Conservation (phyloP, 768 basidiomycete genomes). For the Asterophora lycoperdoides region DNA sequence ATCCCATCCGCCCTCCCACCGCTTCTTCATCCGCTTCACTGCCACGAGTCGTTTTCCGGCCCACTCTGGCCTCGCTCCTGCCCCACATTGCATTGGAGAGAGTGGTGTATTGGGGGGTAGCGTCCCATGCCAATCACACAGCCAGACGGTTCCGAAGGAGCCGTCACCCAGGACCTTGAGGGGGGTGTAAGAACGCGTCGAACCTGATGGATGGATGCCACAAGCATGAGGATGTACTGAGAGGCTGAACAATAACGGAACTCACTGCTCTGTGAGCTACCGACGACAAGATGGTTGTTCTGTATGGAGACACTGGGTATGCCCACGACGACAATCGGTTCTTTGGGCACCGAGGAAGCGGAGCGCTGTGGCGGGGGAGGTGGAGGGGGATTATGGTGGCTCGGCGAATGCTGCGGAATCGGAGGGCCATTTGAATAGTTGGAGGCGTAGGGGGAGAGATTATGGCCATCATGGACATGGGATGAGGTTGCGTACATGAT, state of each 20-base stretch:
- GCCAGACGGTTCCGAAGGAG: conserved; percentile 97
- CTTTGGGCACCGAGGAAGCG: conserved; percentile 38
- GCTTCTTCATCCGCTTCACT: conserved; percentile 97
- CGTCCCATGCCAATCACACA: conserved; percentile 98
- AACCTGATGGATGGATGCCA: conserved; percentile 44
- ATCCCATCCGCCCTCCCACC: conserved; percentile 97
- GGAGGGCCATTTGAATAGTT: conserved; percentile 24
- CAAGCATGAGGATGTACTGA: conserved; percentile 12
- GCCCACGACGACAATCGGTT: conserved; percentile 63
- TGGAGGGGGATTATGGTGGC: conserved; percentile 24
- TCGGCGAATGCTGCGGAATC: conserved; percentile 30
- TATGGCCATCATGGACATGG: conserved; percentile 43
- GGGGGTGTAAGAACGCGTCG: conserved; percentile 85
- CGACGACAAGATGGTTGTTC: conserved; percentile 66
- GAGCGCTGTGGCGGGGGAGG: conserved; percentile 26
- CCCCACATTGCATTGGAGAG: conserved; percentile 95
- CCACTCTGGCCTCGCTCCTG: conserved; percentile 91
- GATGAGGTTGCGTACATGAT: conserved; percentile 52
- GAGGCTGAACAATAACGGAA: conserved; percentile 20
- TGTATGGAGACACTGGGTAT: conserved; percentile 75
- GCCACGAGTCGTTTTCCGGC: conserved; percentile 92
- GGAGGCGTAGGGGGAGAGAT: conserved; percentile 32
- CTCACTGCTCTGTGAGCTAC: conserved; percentile 67
- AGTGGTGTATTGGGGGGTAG: conserved; percentile 87
- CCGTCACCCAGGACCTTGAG: conserved; percentile 98